These are phyloP conservation scores for Goffeauzyma gilvescens DNA, from an alignment of 768 basidiomycete species.

Conservation along the genomic window DNA sequence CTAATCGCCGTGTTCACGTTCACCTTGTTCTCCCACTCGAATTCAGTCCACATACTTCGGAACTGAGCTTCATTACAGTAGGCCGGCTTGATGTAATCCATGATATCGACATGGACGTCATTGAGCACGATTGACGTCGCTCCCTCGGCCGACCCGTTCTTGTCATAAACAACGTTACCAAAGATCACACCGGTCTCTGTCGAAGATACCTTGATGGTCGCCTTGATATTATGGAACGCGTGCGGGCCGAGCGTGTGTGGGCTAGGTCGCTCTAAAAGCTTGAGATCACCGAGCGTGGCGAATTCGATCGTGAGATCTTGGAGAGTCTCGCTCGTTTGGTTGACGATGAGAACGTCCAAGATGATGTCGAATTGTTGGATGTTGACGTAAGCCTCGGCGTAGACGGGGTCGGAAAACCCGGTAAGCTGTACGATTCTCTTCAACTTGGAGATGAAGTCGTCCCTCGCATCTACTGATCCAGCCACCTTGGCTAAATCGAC, in stretches of 20 bases:
- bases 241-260: constrained; percentile 87
- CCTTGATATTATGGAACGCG: constrained; percentile 95
- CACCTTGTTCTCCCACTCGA: constrained; percentile 99
- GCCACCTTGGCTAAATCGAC: constrained; percentile 78
- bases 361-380: constrained; percentile 95
- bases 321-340: constrained; percentile 79
- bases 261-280: constrained; percentile 86
- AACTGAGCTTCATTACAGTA: constrained; percentile 65
- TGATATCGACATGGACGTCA: constrained; percentile 95
- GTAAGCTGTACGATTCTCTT: constrained; percentile 85
- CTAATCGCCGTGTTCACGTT: constrained; percentile 70
- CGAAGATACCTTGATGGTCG: constrained; percentile 92
- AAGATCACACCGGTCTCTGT: constrained; percentile 98
- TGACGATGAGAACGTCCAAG: constrained; percentile 86
- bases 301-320: constrained; percentile 96
- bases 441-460: constrained; percentile 87
- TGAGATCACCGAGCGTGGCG: constrained; percentile 87
- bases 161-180: constrained; percentile 92
- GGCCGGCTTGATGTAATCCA: constrained; percentile 94
- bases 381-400: constrained; percentile 92
- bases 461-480: constrained; percentile 58
- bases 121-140: constrained; percentile 58
- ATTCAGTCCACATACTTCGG: constrained; percentile 97
- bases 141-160: constrained; percentile 63
- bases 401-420: constrained; percentile 96